A percentile compares a stretch with the other conserved stretches of the same genome.
Evolutionary conservation across 1,284 basidiomycete genomes (phyloP).

Genomic region (Ceratobasidium sp.): DNA sequence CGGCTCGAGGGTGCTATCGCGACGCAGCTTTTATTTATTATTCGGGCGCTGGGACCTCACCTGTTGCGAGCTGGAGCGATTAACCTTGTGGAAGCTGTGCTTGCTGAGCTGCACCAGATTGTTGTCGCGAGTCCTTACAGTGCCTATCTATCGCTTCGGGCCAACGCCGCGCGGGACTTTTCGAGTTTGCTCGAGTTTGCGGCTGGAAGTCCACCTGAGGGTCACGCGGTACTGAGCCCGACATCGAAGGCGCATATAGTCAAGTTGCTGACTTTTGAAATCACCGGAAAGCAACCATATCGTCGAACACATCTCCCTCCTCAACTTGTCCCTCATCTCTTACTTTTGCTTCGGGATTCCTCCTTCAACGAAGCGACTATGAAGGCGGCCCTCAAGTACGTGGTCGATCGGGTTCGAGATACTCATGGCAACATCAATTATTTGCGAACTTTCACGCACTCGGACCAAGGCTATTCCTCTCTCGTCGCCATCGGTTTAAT

Average conservation of each 20-base stretch:
- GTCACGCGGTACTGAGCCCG: not conserved
- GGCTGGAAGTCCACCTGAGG: not conserved
- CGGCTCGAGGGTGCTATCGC: slow-evolving; percentile 25
- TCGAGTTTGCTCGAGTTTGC: slow-evolving; percentile 17
- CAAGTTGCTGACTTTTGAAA: slow-evolving; percentile 33
- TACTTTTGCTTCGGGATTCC: slow-evolving; percentile 1
- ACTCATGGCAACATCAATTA: slow-evolving; percentile 8
- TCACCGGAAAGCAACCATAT: slow-evolving; percentile 10
- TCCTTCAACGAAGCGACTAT: not conserved
- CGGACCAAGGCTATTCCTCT: slow-evolving; percentile 30
- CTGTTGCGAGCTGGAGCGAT: slow-evolving; percentile 33
- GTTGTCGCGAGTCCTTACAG: slow-evolving; percentile 14
- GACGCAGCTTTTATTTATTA: slow-evolving; percentile 10
- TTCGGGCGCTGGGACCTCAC: slow-evolving; percentile 18
- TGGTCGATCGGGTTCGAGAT: slow-evolving; percentile 30
- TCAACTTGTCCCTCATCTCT: slow-evolving; percentile 4
- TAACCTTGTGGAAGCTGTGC: not conserved
- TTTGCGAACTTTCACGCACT: slow-evolving; percentile 20
- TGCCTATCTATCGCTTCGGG: slow-evolving; percentile 27
- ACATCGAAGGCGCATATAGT: slow-evolving; percentile 40
- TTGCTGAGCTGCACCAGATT: slow-evolving; percentile 34
- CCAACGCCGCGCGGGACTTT: slow-evolving; percentile 1
- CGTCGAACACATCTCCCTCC: slow-evolving; percentile 2
- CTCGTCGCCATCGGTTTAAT: slow-evolving; percentile 20
- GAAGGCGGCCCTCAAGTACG: slow-evolving; percentile 24